Base-by-base conservation (phyloP, 2,329 filamentous ascomycete genomes). In the Uncinocarpus reesii region DNA sequence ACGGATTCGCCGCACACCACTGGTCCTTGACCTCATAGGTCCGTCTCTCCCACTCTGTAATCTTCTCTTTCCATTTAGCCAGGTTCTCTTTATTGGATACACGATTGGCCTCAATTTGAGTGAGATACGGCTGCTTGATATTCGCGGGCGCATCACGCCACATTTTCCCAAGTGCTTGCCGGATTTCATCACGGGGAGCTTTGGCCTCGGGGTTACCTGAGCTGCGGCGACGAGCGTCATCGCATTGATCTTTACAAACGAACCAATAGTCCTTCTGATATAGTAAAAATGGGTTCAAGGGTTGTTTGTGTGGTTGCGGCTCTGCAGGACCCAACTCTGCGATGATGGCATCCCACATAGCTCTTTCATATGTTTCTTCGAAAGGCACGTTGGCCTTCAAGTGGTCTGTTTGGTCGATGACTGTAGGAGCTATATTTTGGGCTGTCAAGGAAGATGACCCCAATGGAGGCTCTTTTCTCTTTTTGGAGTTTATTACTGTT, bases 221-320 rank as follows among this genome's bases (percentile, higher is more conserved):
- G 26, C 78, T 75, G 2, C 76, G 71, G 48, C 76, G 75, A 23
- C 82, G 78, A n/a, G 76, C 78, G 45, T 81, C 78, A n/a, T 87
- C 81, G 59, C 80, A 83, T 58, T 83, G 76, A 3, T 76, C 67
- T 60, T 80, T 81, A 55, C 76, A 77, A 32, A 70, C 69, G 37
- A 74, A 70, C 79, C 79, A 83, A 54, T 77, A 73, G 58, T 80
- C 81, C 56, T 88, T 93, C 62, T 88, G 90, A 67, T 85, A 98
- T 42, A 95, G 75, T 23, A 94, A 75, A 65, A 95, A 96, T 0
- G 90, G 84, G 60, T 93, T 96, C 3, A 83, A 80, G 0, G 83
- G 80, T 0, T 82, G 76, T 55, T 90, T 86, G 44, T 73, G 69
- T 3, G 90, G 89, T 44, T 79, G 81, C 48, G 76, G 69, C 0